Base-by-base conservation (phyloP, 2,329 filamentous ascomycete genomes). In the Apiospora kogelbergensis region DNA sequence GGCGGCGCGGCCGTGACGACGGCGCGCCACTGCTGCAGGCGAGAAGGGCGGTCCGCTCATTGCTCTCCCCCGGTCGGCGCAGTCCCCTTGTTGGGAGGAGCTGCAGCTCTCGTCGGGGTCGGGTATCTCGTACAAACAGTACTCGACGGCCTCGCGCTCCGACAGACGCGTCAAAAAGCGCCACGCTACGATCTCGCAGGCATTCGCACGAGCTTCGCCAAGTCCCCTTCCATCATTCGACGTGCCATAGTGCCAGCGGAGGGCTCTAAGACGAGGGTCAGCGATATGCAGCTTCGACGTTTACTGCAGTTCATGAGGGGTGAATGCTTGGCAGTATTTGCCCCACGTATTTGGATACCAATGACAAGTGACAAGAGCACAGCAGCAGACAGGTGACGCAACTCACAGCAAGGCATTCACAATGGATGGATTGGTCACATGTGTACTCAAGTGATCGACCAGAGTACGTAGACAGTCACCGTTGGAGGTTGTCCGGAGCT, bases 151-250 rank as follows among this genome's bases (percentile, higher is more conserved):
- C 74, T 95, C 92, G 30, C 89, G 84, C 76, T 94, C 91, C 1
- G 90, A 90, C 41, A 94, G 82, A 68, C 89, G 89, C 20, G 89
- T 89, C 44, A 95, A 83, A 73, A 94, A 93, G 46, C 92, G 88
- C 91, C 92, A 94, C 45, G 93, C 93, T 17, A 94, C 91, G 71
- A 94, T 92, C 81, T 95, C 93, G 76, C 92, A 95, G 37, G 91
- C 92, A 76, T 89, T 88, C 24, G 91, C 91, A 67, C 92, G 86
- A 17, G 91, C 88, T 69, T 91, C 87, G 69, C 89, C 88, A 41
- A 95, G 81, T 4, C 89, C 89, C 70, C 88, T 88, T 69, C 91
- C 84, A 71, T 92, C 84, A 71, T 92, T 90, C 15, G 88, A 85
- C 30, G 87, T 82, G 70, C 91, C 83, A 74, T 90, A 95, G 76